phyloP scores from a whole-genome alignment of 139 green algal genomes.

The Chlorella sp. region DNA sequence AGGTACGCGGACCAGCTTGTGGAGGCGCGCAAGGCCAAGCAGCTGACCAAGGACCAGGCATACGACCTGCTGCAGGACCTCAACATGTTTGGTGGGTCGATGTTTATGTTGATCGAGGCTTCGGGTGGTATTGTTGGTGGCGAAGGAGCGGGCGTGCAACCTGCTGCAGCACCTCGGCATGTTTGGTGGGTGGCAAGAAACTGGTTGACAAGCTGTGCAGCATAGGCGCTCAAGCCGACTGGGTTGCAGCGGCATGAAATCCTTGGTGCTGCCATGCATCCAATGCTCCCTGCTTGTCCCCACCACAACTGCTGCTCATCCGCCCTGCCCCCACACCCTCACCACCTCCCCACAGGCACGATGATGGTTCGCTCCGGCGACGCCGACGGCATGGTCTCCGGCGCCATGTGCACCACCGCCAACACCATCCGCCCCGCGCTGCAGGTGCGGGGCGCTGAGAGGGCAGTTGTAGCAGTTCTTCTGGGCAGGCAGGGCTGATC shows the following conservation, averaged over 20 bases:
- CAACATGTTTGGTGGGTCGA: constrained; percentile 60
- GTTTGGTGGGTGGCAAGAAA: constrained; percentile 32
- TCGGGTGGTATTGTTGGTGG: no score
- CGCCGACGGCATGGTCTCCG: constrained; percentile 90
- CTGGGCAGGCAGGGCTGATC: background rate
- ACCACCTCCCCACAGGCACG: constrained; percentile 49
- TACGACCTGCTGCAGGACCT: constrained; percentile 64
- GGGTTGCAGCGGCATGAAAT: background rate
- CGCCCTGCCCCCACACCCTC: background rate
- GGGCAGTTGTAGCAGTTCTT: no score
- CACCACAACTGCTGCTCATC: no score
- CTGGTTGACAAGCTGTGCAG: no score
- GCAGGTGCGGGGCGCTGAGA: constrained; percentile 54
- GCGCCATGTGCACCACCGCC: constrained; percentile 89
- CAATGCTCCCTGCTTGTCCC: no score
- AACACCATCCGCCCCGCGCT: constrained; percentile 89
- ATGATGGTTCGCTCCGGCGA: constrained; percentile 85
- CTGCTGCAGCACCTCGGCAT: constrained; percentile 65
- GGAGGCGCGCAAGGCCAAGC: constrained; percentile 74
- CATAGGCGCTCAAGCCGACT: no score
- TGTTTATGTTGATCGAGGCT: no score
- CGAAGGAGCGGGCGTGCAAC: constrained; percentile 65
- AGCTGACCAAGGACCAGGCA: constrained; percentile 72
- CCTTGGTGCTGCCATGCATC: background rate
- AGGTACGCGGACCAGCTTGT: constrained; percentile 67